Conservation (phyloP, 1,284 basidiomycete species). For the Cryptococcus neoformans region DNA sequence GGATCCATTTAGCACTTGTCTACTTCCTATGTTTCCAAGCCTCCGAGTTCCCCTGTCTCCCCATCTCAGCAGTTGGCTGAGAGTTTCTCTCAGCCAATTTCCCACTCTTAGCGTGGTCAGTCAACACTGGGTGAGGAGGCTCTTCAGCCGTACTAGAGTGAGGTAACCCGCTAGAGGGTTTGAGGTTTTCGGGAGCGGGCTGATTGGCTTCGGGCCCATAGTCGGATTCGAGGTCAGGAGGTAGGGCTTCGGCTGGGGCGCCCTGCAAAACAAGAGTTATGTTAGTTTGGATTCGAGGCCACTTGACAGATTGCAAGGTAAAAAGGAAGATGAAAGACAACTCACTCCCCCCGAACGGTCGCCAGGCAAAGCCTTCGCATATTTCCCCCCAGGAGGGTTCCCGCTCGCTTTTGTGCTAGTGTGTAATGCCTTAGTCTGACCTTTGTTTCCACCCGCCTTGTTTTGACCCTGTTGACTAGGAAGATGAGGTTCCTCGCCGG, state of each 20-base stretch:
- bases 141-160: conserved; percentile 31
- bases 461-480: conserved; percentile 20
- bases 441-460: background rate
- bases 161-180: conserved; percentile 22
- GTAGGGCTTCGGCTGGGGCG: conserved; percentile 28
- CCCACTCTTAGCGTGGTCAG: conserved; percentile 29
- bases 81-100: conserved; percentile 32
- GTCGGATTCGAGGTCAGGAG: conserved; percentile 20
- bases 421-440: conserved; percentile 13
- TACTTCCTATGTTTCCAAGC: conserved; percentile 30
- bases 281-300: background rate
- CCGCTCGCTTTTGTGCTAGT: conserved; percentile 2
- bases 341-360: conserved; percentile 21
- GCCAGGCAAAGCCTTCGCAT: conserved; percentile 25
- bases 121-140: conserved; percentile 33
- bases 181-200: conserved; percentile 11
- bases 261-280: background rate
- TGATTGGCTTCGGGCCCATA: conserved; percentile 18
- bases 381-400: conserved; percentile 23
- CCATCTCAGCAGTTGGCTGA: conserved; percentile 28
- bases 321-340: background rate
- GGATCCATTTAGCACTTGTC: background rate
- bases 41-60: conserved; percentile 19
- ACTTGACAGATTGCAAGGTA: background rate
- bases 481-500: conserved; percentile 28